phyloP scores from a whole-genome alignment of 2,329 filamentous ascomycete species.

The Arthrobotrys pseudoclavata region DNA sequence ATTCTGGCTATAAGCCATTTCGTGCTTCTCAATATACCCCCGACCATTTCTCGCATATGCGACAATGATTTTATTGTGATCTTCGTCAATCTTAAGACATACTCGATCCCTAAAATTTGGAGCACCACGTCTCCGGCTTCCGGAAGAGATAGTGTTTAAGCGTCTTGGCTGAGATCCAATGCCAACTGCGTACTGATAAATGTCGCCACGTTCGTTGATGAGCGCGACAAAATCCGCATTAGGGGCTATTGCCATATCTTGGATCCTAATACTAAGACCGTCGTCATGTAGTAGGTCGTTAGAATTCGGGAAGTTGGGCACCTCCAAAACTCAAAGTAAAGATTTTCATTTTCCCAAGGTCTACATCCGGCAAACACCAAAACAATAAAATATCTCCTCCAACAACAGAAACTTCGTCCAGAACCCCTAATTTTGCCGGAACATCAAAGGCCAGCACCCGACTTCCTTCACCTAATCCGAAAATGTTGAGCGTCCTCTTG shows the following conservation, averaged over 20 bases:
- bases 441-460: neutral
- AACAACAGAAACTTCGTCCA: neutral
- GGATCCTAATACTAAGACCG: neutral
- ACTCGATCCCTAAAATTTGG: neutral
- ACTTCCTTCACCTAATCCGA: neutral
- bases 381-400: neutral
- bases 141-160: neutral
- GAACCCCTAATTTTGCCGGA: neutral
- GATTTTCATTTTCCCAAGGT: neutral
- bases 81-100: neutral
- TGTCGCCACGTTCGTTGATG: neutral
- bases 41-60: neutral
- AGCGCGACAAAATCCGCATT: neutral
- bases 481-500: neutral
- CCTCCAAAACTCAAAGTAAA: neutral
- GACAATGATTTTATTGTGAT: neutral
- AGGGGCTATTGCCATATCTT: slow-evolving; percentile 3
- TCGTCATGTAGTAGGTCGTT: neutral
- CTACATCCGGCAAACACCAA: neutral
- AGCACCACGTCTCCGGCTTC: neutral
- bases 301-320: neutral
- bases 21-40: neutral
- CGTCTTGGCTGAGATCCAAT: neutral
- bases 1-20: neutral
- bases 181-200: neutral